Evolutionary conservation across 164 flowering plant genomes (phyloP), one percentile per base, ranked within the genome.

Genomic region (Taxillus chinensis): DNA sequence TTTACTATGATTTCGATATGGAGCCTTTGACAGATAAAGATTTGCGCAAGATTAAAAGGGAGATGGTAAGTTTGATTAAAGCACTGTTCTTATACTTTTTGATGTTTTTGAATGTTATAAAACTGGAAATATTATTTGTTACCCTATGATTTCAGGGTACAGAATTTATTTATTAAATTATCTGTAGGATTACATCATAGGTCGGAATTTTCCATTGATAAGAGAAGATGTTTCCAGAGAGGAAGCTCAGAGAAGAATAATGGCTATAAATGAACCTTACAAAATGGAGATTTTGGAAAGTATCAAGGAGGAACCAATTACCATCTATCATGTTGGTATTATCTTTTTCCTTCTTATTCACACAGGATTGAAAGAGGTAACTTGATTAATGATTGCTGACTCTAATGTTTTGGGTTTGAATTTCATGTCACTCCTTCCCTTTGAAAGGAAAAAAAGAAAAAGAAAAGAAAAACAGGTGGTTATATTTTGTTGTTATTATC

Each of bases 1-100:
- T 93, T 62, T 93, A 88, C 61, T 93, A 93, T 62, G 98, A 93
- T 72, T 93, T 93, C 74, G 98, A 93, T 72, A 82, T 86, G 86
- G 92, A 86, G 77, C 89, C 98, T 58, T 70, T 93, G 66, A 83
- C 91, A 2, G 96, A 93, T 71, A 84, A 73, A 64, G 98, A 93
- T 58, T 76, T 90, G 79, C 90, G 83, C 80, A 88, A 76, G 76
- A 93, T 93, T 51, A 90, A 93, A 77, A 93, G 87, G 78, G 97
- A 90, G 75, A 93, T 93, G 98, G 97, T 90, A 61, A 80, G 93
- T 55, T 7, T 49, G 15, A 52, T 45, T 16, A 2, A 39, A n/a
- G n/a, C 27, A 8, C 27, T 52, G 58, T 50, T 50, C 17, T 46
- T 50, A 10, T 42, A 3, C 14, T 9, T 55, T 43, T 43, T 37